Evolutionary conservation across 345 rosid species (phyloP), one percentile per base, ranked within the genome.

Genomic region (Brassica incana): DNA sequence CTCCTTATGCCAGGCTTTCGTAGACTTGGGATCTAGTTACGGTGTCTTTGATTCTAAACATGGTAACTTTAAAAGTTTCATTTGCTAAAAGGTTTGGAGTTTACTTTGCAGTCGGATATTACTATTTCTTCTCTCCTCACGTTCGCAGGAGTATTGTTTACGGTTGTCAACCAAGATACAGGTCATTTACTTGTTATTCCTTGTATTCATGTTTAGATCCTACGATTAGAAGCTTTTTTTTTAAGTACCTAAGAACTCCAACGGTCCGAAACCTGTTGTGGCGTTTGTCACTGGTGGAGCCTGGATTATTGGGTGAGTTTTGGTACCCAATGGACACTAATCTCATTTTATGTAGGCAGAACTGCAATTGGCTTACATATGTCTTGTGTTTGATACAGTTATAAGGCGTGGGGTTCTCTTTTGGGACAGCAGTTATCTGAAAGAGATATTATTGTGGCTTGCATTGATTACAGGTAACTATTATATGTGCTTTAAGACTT

Each of bases 341-440:
- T 16, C 18, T 16, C 18, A 16, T 16, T 16, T 16, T 16, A 16
- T 16, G 18, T 16, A 16, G 18, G 18, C 18, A 16, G 18, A 16
- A 16, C 18, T 16, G 18, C 18, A 16, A 16, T 16, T 16, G 74
- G 59, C 70, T 80, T 79, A 62, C 75, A 70, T 18, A 35, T 52
- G 74, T 25, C 35, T 65, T 75, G 54, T 83, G 69, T 80, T 16
- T 86, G 69, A 78, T 88, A 84, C 91, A 95, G 99, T 72, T 91
- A 95, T 67, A 95, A 91, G 84, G 98, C 97, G 40, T 93, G 99
- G 99, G 98, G 99, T 68, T 91, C 96, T 75, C 99, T 95, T 67
- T 86, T 95, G 73, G 99, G 99, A 72, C 92, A 88, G 72, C 98
- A 95, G 65, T 85, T 95, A 78, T 86, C 97, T 66, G 99, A 95